These are phyloP conservation scores for Glycine soja DNA, from an alignment of 306 rosid species.

Conservation along the genomic window DNA sequence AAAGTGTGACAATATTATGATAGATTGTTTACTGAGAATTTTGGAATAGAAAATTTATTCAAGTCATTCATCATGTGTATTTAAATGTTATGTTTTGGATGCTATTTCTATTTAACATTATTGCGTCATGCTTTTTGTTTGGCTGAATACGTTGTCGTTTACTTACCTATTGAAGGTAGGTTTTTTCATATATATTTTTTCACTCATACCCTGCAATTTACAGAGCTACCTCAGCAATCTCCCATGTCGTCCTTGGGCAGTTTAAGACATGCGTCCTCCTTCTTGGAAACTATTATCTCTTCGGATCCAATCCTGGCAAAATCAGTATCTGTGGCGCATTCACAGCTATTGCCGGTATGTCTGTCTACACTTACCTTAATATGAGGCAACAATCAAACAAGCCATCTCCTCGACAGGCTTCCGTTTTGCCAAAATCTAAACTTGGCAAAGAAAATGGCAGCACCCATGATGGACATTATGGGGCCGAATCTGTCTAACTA, in stretches of 20 bases:
- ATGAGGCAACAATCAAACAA: slow-evolving; percentile 65
- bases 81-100: neutral
- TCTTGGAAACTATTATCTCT: slow-evolving; percentile 85
- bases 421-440: slow-evolving; percentile 73
- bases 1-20: neutral
- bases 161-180: neutral
- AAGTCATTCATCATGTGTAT: neutral
- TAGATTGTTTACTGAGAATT: neutral
- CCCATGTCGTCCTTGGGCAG: slow-evolving; percentile 96
- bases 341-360: slow-evolving; percentile 86
- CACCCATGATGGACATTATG: slow-evolving; percentile 62
- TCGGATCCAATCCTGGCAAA: slow-evolving; percentile 83
- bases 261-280: slow-evolving; percentile 94
- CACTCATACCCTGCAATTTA: slow-evolving; percentile 29
- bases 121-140: neutral
- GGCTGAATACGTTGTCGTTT: neutral
- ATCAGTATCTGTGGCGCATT: slow-evolving; percentile 86
- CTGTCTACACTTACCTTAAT: slow-evolving; percentile 86
- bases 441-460: slow-evolving; percentile 79
- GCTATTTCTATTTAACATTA: slow-evolving; percentile 4
- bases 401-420: slow-evolving; percentile 64
- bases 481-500: slow-evolving; percentile 77
- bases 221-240: slow-evolving; percentile 94
- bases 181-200: slow-evolving; percentile 31
- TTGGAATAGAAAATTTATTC: neutral